phyloP scores from a whole-genome alignment of 75 land plant species.

The Ceratopteris richardii region DNA sequence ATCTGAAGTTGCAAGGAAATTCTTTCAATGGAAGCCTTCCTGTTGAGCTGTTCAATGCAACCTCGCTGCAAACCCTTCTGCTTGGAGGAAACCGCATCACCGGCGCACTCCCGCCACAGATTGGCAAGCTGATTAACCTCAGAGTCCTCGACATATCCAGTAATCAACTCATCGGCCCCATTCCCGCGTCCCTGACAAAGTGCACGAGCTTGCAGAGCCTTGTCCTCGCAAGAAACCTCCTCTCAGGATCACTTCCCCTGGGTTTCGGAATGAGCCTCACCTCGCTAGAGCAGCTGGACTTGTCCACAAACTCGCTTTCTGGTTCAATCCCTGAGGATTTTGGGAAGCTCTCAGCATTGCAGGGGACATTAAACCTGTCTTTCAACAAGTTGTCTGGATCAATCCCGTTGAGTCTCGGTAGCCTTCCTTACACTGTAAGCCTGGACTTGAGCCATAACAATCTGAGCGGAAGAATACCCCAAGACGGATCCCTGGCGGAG shows the following conservation, averaged over 20 bases:
- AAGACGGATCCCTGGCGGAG: slow-evolving; percentile 47
- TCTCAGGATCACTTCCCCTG: slow-evolving; percentile 55
- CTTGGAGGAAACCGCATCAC: slow-evolving; percentile 66
- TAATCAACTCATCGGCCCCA: slow-evolving; percentile 49
- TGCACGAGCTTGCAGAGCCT: slow-evolving; percentile 23
- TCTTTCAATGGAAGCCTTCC: slow-evolving; percentile 59
- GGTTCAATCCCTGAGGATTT: slow-evolving; percentile 57
- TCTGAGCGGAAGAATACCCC: slow-evolving; percentile 70
- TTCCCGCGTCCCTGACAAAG: slow-evolving; percentile 1
- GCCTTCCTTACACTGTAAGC: slow-evolving; percentile 52
- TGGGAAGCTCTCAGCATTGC: slow-evolving; percentile 45
- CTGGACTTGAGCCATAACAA: slow-evolving; percentile 60
- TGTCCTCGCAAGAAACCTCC: slow-evolving; percentile 55
- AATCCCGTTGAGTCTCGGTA: slow-evolving; percentile 58
- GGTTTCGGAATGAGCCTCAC: slow-evolving; percentile 55
- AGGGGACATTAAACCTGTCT: slow-evolving; percentile 60
- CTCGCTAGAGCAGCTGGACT: slow-evolving; percentile 51
- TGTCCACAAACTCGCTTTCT: slow-evolving; percentile 36
- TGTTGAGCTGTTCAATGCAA: slow-evolving; percentile 45
- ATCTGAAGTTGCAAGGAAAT: slow-evolving; percentile 67
- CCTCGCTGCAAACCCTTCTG: slow-evolving; percentile 47
- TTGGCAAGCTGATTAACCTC: slow-evolving; percentile 33
- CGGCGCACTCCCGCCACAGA: slow-evolving; percentile 48
- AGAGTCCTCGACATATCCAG: slow-evolving; percentile 61
- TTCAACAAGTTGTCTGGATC: slow-evolving; percentile 48